Base-by-base conservation (phyloP, 441 rosid species). In the Mallotus japonicus region DNA sequence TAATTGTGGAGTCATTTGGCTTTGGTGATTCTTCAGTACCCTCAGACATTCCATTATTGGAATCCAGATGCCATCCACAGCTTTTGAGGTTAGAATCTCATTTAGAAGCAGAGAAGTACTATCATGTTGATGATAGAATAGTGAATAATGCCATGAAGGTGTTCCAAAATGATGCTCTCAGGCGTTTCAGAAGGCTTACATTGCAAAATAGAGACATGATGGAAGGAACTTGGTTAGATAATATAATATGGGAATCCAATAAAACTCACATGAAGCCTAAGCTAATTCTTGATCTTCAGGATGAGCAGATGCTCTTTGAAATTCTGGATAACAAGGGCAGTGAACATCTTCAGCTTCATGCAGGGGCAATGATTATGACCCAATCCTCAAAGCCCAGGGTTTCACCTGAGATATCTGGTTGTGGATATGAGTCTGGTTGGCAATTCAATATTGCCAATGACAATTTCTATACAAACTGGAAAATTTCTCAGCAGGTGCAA, bases 281-380 rank as follows among this genome's bases (percentile, higher is more conserved):
- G 91, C 85, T 96, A 64, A 90, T 96, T 79, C 88, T 88, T 75
- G 97, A 96, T 83, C 97, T 96, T 80, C 96, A 88, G 78, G 99
- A 96, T 82, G 89, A 90, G 84, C 93, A 90, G 75, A 96, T 96
- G 98, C 91, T 92, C 77, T 96, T 93, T 87, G 95, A 96, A 83
- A 84, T 92, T 79, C 73, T 85, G 67, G 96, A 92, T 89, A 80
- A 81, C 65, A 83, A 83, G 85, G 92, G 92, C 75, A 81, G 79
- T 70, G 82, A 85, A 73, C 76, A 86, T 81, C 89, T 91, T 75
- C 91, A 83, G 83, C 95, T 85, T 75, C 99, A 90, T 86, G 91
- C 99, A n/a, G 97, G 97, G 78, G 97, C 99, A 74, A 93, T 96
- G 99, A 82, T 93, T 65, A 83, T 92, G 73, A 82, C 88, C 59